phyloP scores from a whole-genome alignment of 2,329 filamentous ascomycete genomes.

The Beauveria medogensis region DNA sequence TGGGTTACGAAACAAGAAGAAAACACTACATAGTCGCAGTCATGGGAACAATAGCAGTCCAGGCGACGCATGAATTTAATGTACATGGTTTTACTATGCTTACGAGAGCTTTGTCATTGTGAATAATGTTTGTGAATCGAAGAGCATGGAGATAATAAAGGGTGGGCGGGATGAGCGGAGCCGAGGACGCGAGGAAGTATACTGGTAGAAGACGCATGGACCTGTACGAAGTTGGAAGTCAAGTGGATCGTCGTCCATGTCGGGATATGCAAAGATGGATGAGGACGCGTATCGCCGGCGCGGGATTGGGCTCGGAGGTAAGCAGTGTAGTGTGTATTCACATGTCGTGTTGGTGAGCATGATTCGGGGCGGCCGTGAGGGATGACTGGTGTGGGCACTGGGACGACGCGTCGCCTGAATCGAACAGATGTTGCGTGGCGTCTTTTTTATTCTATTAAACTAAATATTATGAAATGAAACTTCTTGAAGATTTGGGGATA shows the following conservation, averaged over 20 bases:
- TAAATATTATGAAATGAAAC: no score
- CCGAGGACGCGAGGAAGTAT: background rate
- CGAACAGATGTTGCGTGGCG: background rate
- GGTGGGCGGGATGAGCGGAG: background rate
- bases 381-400: no score
- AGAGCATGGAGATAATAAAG: background rate
- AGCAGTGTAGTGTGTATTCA: background rate
- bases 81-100: slow-evolving; percentile 1
- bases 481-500: no score
- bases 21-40: background rate
- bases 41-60: background rate
- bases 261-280: background rate
- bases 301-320: background rate
- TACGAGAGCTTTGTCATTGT: background rate
- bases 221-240: background rate
- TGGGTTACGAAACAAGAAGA: background rate
- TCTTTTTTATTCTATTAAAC: background rate
- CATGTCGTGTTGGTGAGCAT: background rate
- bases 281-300: background rate
- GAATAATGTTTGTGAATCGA: background rate
- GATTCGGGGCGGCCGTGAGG: background rate
- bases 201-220: no score
- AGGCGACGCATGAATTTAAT: background rate
- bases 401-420: no score
- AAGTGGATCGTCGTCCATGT: background rate